Evolutionary conservation across 805 yeast species (phyloP), one percentile per base, ranked within the genome.

Genomic region (Myxozyma melibiosi): DNA sequence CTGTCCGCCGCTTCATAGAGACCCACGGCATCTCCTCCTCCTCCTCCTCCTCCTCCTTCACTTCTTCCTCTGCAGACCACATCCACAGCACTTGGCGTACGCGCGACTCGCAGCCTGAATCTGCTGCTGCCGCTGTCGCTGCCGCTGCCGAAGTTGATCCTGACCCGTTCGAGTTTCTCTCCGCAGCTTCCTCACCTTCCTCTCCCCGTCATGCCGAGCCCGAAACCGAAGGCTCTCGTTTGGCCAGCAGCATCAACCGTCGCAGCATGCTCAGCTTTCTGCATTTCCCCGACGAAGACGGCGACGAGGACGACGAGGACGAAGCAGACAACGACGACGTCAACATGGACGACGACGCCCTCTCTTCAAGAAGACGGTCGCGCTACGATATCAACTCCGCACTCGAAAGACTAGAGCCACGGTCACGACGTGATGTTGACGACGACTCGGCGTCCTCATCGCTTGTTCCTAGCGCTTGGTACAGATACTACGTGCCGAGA

Each of bases 111-210:
- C 9, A 24, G 47, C 25, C 16, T 35, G 6, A 31, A 40, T n/a
- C n/a, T n/a, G n/a, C n/a, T n/a, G n/a, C n/a, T n/a, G n/a, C n/a
- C n/a, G n/a, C n/a, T n/a, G n/a, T n/a, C n/a, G n/a, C n/a, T 8
- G 11, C 16, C 6, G 11, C 4, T 24, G 16, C 20, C n/a, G n/a
- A 30, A 3, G 31, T 18, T 16, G 47, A 43, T 16, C n/a, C 37
- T 18, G 47, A 43, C 16, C 31, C 53, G 9, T 24, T 25, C 39
- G 53, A 50, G 41, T 42, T 34, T 30, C 39, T 20, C 18, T 27
- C 44, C 11, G 28, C 53, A 8, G 40, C 44, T 13, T 34, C 43
- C 2, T 28, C 44, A 14, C 31, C 40, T 2, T 30, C 51, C n/a
- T 35, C 38, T 37, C 52, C 37, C 14, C 34, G 40, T 11, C 40